Percentiles rank a stretch among this genome's conserved stretches.
phyloP scores from a whole-genome alignment of 192 early-diverging fungal genomes.

The Obelidium mucronatum region DNA sequence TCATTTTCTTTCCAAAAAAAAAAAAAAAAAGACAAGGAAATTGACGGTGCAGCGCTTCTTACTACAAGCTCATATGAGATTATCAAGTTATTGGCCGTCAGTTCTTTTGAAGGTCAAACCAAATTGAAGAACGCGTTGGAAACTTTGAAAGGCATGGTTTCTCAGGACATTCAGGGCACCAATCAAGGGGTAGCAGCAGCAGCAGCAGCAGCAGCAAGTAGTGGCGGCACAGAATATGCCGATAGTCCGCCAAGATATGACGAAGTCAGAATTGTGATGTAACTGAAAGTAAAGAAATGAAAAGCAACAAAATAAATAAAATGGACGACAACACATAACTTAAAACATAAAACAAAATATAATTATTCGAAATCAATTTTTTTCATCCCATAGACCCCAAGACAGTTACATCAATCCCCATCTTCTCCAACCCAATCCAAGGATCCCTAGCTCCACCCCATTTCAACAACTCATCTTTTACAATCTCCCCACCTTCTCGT shows the following conservation, averaged over 20 bases:
- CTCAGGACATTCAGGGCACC: too few species aligned
- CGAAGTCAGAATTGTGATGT: too few species aligned
- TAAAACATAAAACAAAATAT: too few species aligned
- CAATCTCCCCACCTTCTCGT: slow-evolving; percentile 60
- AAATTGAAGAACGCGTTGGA: background rate
- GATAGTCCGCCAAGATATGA: too few species aligned
- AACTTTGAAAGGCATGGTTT: background rate
- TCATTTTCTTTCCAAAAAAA: background rate
- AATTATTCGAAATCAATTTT: too few species aligned
- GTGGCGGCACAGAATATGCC: too few species aligned
- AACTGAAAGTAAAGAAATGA: too few species aligned
- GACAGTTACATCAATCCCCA: slow-evolving; percentile 38
- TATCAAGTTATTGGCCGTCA: background rate
- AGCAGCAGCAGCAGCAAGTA: too few species aligned
- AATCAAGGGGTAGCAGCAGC: too few species aligned
- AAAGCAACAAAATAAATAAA: too few species aligned
- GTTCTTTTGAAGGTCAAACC: background rate
- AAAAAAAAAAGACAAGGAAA: background rate
- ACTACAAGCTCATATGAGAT: background rate
- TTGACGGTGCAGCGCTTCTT: background rate
- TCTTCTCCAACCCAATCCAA: slow-evolving; percentile 66
- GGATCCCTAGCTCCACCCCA: slow-evolving; percentile 97
- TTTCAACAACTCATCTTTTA: slow-evolving; percentile 74
- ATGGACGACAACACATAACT: too few species aligned
- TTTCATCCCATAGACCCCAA: too few species aligned